Conservation (phyloP, 306 rosid species). For the Astragalus membranaceus region DNA sequence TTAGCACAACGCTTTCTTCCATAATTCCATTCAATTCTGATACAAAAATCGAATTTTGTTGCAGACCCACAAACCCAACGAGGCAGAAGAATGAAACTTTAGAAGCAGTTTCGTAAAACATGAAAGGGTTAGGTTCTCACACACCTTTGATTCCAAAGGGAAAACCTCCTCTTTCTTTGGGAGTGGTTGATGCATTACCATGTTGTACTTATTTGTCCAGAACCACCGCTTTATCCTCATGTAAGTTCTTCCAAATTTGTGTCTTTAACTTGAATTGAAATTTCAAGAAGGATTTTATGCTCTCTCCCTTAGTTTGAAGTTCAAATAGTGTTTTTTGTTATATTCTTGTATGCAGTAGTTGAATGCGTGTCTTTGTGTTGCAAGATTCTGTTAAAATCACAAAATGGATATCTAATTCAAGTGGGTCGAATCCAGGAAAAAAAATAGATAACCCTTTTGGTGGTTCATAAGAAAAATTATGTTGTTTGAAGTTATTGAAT, state of each 20-base stretch:
- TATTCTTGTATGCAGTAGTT: background rate
- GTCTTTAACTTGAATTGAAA: conserved; percentile 1
- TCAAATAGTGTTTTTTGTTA: background rate
- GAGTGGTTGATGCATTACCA: conserved; percentile 49
- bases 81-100: conserved; percentile 38
- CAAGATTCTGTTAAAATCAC: background rate
- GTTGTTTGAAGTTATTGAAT: background rate
- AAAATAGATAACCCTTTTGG: background rate
- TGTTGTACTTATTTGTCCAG: conserved; percentile 28
- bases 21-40: background rate
- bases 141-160: conserved; percentile 52
- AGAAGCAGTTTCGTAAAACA: conserved; percentile 23
- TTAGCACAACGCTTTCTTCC: no score
- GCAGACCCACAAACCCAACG: conserved; percentile 13
- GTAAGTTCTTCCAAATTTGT: conserved; percentile 40
- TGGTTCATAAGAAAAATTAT: background rate
- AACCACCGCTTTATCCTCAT: conserved; percentile 22
- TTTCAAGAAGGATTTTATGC: background rate
- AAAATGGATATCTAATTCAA: conserved; percentile 8
- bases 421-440: background rate
- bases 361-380: background rate
- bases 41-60: background rate
- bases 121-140: conserved; percentile 62
- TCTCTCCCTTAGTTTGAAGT: background rate
- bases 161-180: conserved; percentile 58